Evolutionary conservation across 2,329 filamentous ascomycete species (phyloP), one percentile per base, ranked within the genome.

Genomic region (Metarhizium album): DNA sequence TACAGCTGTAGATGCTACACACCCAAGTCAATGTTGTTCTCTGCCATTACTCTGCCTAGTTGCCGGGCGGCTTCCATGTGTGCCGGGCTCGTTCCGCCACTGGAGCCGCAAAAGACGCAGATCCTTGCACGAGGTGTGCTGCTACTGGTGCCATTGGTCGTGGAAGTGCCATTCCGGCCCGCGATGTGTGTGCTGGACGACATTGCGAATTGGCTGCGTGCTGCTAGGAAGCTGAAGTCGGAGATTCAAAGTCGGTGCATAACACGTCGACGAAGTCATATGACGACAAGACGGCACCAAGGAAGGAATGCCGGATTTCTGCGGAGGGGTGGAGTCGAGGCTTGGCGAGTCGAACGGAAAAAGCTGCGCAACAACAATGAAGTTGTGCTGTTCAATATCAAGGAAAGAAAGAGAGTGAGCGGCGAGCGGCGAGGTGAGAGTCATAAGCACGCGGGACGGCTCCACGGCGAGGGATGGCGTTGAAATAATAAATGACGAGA

Each of bases 101-200:
- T 84, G 48, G 93, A 82, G 63, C 91, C 93, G 73, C 93, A 97
- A 78, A 95, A 97, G 58, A 97, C 91, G 67, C 89, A 95, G 65
- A 96, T 85, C 57, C 87, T 87, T 53, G 85, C 71, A 55, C 67
- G 71, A 47, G 67, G 62, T 29, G 60, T 60, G 54, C 62, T 60
- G 54, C 46, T 53, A 50, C 37, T 29, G 13, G 43, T 31, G 20
- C 59, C 57, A 47, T 59, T 60, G 18, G 50, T 57, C 14, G 59
- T 52, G 22, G 40, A 20, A 37, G 54, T 49, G 54, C 58, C 54
- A 51, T 62, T 66, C 43, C 59, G 57, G 49, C 54, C 51, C 22
- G 55, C 52, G 29, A 53, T 43, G 40, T 54, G 51, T 20, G 49
- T 52, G 24, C 47, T n/a, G 45, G 53, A 45, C 18, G 52, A 27